phyloP scores from a whole-genome alignment of 2,329 filamentous ascomycete genomes.

The Colletotrichum tabaci region DNA sequence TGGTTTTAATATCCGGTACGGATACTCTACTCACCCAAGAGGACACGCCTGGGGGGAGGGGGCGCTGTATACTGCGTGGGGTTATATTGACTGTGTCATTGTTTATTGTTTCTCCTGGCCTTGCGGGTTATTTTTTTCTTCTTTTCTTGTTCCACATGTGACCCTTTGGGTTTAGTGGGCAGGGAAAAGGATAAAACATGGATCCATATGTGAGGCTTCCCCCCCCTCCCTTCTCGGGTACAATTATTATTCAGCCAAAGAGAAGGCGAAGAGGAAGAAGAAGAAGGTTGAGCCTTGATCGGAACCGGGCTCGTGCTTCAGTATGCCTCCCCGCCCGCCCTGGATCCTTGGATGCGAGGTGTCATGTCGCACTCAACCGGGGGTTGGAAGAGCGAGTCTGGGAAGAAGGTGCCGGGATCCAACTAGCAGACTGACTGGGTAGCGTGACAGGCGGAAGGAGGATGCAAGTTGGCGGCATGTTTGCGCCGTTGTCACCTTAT shows the following conservation, averaged over 20 bases:
- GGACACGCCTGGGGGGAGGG: too few relatives aligned
- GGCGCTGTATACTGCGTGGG: background rate
- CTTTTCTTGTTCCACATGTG: background rate
- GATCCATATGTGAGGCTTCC: background rate
- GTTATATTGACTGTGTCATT: background rate
- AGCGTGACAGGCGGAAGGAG: background rate
- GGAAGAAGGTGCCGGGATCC: background rate
- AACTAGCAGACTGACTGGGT: background rate
- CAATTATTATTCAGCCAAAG: background rate
- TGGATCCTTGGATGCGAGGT: constrained; percentile 6
- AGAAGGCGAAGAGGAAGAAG: background rate
- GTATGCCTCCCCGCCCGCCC: background rate
- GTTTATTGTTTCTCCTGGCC: background rate
- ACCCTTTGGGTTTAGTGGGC: background rate
- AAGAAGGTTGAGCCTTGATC: constrained; percentile 16
- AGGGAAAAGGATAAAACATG: background rate
- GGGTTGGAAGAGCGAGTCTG: background rate
- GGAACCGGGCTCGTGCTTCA: constrained; percentile 9
- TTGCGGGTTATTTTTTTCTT: background rate
- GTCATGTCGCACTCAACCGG: constrained; percentile 7
- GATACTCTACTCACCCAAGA: too few relatives aligned
- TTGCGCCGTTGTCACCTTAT: constrained; percentile 32
- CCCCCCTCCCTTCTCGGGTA: background rate
- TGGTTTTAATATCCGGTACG: background rate
- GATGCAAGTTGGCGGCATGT: background rate